Evolutionary conservation across 495 filamentous ascomycete species (phyloP), one percentile per base, ranked within the genome.

Genomic region (Ramalina intermedia): DNA sequence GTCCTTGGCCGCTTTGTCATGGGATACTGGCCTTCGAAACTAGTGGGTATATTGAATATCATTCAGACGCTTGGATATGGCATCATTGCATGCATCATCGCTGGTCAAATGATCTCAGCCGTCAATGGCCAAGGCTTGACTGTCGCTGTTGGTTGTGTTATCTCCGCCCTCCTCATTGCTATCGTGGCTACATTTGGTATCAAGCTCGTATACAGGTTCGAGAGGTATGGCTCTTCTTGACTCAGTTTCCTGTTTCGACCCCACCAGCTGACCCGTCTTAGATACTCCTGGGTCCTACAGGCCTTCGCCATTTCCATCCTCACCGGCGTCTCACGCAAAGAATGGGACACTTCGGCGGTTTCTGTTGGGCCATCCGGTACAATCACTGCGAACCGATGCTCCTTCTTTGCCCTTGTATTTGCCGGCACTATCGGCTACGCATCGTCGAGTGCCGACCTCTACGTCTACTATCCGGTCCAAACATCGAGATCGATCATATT

Each of bases 11-110:
- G 83, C 6, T 86, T 79, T 60, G 75, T 77, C 42, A 85, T 87
- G 79, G 84, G 84, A 9, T 87, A 82, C 63, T 86, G 80, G 65
- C 82, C 82, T 4, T 73, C 74, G 46, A 86, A 84, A 62, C 48
- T 85, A 11, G 74, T 79, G 50, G 76, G 76, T 23, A 37, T 79
- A 0, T 63, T 88, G 23, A 85, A 86, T 49, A 62, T 87, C 9
- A 73, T 86, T 43, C 73, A 81, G 35, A 72, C 82, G 54, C 50
- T 85, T 24, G 83, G 82, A 4, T 87, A 82, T 48, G 68, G 74
- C 41, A 76, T 85, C 64, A 71, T 87, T 48, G 77, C 78, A 53
- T 72, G 69, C 46, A 62, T 68, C 47, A 58, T 76, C 44, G 68
- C 71, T 45, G 67, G 76, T 18, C 65, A 78, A 51, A 60, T 82